Base-by-base conservation (phyloP, 2,329 filamentous ascomycete species). In the Fusarium odoratissimum region DNA sequence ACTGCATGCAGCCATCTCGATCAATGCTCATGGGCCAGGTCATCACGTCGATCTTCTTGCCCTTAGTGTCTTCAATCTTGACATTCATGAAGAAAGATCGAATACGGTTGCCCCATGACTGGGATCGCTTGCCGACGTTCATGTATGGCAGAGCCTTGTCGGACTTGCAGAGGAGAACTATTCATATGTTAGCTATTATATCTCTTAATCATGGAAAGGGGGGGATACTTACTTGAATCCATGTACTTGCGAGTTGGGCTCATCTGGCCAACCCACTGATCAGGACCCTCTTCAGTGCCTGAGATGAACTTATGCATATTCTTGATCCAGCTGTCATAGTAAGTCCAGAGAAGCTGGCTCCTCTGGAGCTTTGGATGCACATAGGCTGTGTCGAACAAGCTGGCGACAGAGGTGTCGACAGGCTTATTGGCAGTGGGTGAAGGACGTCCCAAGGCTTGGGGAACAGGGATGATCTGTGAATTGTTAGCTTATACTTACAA, bases 331-430 rank as follows among this genome's bases (percentile, higher is more conserved):
- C 74, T 71, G 57, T 87, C 83, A 65, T 88, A 88, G 59, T 83
- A 83, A 2, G 71, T 72, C 86, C 86, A 87, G 9, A 84, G 80
- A 6, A 84, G 66, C 2, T 72, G 78, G 19, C 83, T 83, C n/a
- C 80, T 80, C 63, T 85, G 83, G 1, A 88, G 77, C 7, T 82
- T 64, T 0, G 84, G 83, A n/a, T 86, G 86, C 9, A 84, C 83
- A 60, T 88, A 88, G 8, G 85, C 84, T 0, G 86, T 87, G 67
- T 88, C 86, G 66, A 88, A 87, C 9, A 88, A 75, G 60, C 84
- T 86, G 14, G 85, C 85, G 3, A 84, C 79, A 2, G 83, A 82
- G 6, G 83, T 81, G 68, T 88, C 86, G 19, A 86, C 81, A 0
- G 86, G 85, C 42, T 86, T 85, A 49, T 85, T 85, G 13, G 78